Base-by-base conservation (phyloP, 2,329 filamentous ascomycete genomes). In the Penicillium sp. region DNA sequence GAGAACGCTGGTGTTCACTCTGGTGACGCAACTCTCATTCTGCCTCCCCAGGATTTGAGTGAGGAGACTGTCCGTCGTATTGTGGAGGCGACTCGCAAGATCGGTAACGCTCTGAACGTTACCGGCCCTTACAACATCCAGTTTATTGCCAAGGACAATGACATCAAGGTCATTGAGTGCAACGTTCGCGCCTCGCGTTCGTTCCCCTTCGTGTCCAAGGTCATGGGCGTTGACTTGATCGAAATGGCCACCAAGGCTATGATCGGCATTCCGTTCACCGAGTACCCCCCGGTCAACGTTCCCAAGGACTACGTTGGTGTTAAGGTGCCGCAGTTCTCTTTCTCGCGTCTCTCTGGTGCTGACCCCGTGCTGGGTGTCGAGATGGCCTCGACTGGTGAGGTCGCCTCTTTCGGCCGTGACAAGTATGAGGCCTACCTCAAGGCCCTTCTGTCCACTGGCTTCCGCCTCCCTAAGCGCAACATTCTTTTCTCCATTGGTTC, bases 91-190 rank as follows among this genome's bases (percentile, higher is more conserved):
- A 97, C 94, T 13, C 82, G 87, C 62, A 97, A 97, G 82, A 97
- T 99, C 63, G 94, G 88, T 61, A 86, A 88, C 56, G 92, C 94
- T 14, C 82, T 97, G 53, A 96, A 97, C 70, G 88, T 99, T 50
- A 97, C 94, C 36, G 94, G 94, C 44, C 94, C 94, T 20, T 96
- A 88, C 82, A 99, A 99, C 76, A 99, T 99, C 58, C 94, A 99
- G 72, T 97, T 99, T 78, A 99, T 99, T 66, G 94, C 94, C 65
- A 97, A 97, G 79, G 92, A 97, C 72, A 97, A 97, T 71, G 92
- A 97, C 62, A 97, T 99, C 80, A 97, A 97, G 80, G 94, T 99
- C 61, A 99, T 99, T 59, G 94, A 99, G 77, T 97, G 94, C 76
- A 99, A 99, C 67, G 94, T 97, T 54, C 87, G 94, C 57, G 94